phyloP scores from a whole-genome alignment of 1,284 basidiomycete species.

The Leccinum subspadiceum region DNA sequence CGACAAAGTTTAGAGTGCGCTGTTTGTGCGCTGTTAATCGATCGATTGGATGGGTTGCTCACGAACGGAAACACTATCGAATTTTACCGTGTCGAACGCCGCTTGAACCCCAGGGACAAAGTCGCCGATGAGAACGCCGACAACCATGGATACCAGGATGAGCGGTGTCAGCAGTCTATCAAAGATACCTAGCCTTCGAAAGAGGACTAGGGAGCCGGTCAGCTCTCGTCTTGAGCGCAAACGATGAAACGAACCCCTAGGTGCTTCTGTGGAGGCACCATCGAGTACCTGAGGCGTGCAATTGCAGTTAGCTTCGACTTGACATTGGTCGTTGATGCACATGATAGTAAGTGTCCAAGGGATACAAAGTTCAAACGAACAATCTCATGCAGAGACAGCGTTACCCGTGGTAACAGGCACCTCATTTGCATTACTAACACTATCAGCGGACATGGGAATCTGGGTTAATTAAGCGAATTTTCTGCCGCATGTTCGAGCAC shows the following conservation, averaged over 20 bases:
- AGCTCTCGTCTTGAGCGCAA: neutral
- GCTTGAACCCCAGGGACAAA: conserved; percentile 52
- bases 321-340: neutral
- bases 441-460: too few relatives aligned
- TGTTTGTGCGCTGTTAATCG: neutral
- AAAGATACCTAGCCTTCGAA: conserved; percentile 48
- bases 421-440: too few relatives aligned
- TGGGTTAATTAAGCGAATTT: too few relatives aligned
- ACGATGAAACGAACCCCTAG: conserved; percentile 7
- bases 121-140: conserved; percentile 77
- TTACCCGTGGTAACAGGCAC: too few relatives aligned
- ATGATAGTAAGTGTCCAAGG: neutral
- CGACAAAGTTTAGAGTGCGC: neutral
- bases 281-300: neutral
- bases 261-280: neutral
- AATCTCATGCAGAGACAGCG: too few relatives aligned
- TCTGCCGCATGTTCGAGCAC: too few relatives aligned
- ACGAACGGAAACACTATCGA: conserved; percentile 63
- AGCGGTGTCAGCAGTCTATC: conserved; percentile 73
- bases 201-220: conserved; percentile 34
- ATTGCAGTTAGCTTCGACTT: neutral
- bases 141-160: conserved; percentile 76
- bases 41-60: conserved; percentile 30
- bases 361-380: too few relatives aligned
- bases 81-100: conserved; percentile 52